phyloP scores from a whole-genome alignment of 208 protist genomes.

The Leishmania gerbilli region DNA sequence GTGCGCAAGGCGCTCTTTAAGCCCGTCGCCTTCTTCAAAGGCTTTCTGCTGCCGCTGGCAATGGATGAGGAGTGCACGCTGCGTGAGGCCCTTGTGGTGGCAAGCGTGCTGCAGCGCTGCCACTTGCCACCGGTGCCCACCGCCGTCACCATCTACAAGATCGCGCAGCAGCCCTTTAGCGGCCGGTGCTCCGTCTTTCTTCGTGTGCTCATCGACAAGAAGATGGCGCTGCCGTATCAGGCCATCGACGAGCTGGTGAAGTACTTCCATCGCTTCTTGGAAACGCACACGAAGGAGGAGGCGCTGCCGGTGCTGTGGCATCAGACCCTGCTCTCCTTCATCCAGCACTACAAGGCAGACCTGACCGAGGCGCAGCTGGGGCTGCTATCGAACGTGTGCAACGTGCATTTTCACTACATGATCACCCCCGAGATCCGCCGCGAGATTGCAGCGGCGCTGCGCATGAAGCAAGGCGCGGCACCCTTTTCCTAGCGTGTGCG shows the following conservation, averaged over 20 bases:
- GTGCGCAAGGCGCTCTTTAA: slow-evolving; percentile 98
- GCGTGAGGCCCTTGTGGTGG: slow-evolving; percentile 95
- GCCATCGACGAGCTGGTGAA: slow-evolving; percentile 95
- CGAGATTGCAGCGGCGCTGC: slow-evolving; percentile 63
- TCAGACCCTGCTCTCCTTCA: slow-evolving; percentile 95
- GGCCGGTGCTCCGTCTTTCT: slow-evolving; percentile 94
- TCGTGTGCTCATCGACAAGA: slow-evolving; percentile 97
- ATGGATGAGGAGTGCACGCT: slow-evolving; percentile 95
- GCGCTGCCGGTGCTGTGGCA: slow-evolving; percentile 97
- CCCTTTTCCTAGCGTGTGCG: not conserved
- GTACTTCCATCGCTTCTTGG: slow-evolving; percentile 95
- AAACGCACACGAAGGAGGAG: slow-evolving; percentile 75
- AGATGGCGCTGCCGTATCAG: slow-evolving; percentile 96
- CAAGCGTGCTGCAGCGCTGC: slow-evolving; percentile 92
- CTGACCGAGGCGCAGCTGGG: slow-evolving; percentile 74
- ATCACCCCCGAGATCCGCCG: slow-evolving; percentile 86
- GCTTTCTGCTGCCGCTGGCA: slow-evolving; percentile 97
- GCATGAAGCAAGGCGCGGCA: slow-evolving; percentile 25
- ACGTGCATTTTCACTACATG: slow-evolving; percentile 88
- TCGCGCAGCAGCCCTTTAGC: slow-evolving; percentile 93
- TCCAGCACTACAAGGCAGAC: slow-evolving; percentile 88
- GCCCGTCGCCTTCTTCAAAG: slow-evolving; percentile 99
- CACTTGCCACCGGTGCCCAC: slow-evolving; percentile 92
- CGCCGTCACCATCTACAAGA: slow-evolving; percentile 94
- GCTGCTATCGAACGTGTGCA: slow-evolving; percentile 76